These are phyloP conservation scores for Teratosphaeria epicoccoides DNA, from an alignment of 2,329 filamentous ascomycete genomes.

Conservation along the genomic window DNA sequence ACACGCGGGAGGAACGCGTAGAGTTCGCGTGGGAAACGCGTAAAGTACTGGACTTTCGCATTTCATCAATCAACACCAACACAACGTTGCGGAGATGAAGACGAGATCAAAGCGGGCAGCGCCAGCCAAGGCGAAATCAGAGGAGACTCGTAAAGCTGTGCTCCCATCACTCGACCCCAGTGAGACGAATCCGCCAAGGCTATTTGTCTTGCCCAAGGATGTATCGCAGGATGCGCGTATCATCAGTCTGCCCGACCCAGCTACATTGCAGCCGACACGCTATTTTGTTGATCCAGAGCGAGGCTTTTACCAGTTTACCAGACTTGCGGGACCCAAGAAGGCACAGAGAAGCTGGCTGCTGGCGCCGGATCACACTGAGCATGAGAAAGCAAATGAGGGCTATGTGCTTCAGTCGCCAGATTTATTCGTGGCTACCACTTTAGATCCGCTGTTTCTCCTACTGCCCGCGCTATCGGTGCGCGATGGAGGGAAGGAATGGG, in stretches of 20 bases:
- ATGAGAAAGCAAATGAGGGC: slow-evolving; percentile 23
- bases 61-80: not conserved
- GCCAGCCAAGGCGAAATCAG: not conserved
- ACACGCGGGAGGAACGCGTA: not conserved
- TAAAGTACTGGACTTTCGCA: not conserved
- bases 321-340: slow-evolving; percentile 41
- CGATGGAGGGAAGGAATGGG: slow-evolving; percentile 6
- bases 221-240: slow-evolving; percentile 44
- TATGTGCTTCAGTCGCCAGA: slow-evolving; percentile 58
- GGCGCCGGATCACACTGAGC: not conserved
- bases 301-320: slow-evolving; percentile 53
- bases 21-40: not conserved
- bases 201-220: slow-evolving; percentile 48
- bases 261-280: slow-evolving; percentile 36
- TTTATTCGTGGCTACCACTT: slow-evolving; percentile 70
- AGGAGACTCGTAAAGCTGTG: slow-evolving; percentile 4
- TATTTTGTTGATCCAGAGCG: slow-evolving; percentile 50
- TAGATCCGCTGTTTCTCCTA: slow-evolving; percentile 77
- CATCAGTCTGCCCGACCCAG: slow-evolving; percentile 45
- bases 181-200: slow-evolving; percentile 35
- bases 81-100: not conserved
- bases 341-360: slow-evolving; percentile 17
- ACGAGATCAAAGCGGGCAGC: slow-evolving; percentile 3
- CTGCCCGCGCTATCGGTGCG: slow-evolving; percentile 52
- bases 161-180: slow-evolving; percentile 17